Conservation (phyloP, 2,329 filamentous ascomycete genomes). For the Penicillium thymicola region DNA sequence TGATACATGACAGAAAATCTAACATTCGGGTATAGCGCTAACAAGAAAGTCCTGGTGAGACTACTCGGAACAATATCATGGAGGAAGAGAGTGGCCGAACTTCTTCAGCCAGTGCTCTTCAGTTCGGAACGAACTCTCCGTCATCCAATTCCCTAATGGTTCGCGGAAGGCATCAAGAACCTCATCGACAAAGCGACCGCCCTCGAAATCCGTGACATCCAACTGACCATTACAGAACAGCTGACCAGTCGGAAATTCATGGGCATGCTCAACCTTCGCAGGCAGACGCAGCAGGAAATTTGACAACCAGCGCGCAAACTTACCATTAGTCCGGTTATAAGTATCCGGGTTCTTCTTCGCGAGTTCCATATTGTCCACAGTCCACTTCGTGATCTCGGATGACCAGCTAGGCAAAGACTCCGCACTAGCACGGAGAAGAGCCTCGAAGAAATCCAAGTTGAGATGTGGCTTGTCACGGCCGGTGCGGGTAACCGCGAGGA, state of each 20-base stretch:
- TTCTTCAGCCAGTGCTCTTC: slow-evolving; percentile 15
- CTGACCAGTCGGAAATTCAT: slow-evolving; percentile 11
- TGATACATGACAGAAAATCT: not conserved
- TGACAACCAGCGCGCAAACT: slow-evolving; percentile 36
- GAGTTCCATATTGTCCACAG: slow-evolving; percentile 22
- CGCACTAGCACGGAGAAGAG: slow-evolving; percentile 37
- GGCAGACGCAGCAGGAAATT: slow-evolving; percentile 36
- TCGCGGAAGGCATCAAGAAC: slow-evolving; percentile 21
- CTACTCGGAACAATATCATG: not conserved
- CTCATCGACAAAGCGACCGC: slow-evolving; percentile 25
- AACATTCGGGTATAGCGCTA: slow-evolving; percentile 5
- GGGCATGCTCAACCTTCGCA: slow-evolving; percentile 17
- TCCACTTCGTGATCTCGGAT: slow-evolving; percentile 38
- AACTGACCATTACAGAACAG: slow-evolving; percentile 29
- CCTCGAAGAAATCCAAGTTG: slow-evolving; percentile 28
- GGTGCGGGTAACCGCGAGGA: slow-evolving; percentile 29
- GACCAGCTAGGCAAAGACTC: slow-evolving; percentile 39
- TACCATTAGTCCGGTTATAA: slow-evolving; percentile 12
- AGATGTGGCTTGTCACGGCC: slow-evolving; percentile 19
- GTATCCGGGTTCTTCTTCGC: not conserved
- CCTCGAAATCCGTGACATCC: slow-evolving; percentile 20
- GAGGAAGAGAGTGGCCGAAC: not conserved
- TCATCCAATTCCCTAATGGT: slow-evolving; percentile 25
- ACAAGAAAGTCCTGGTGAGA: not conserved
- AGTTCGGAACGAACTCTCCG: slow-evolving; percentile 17